Percentiles rank a stretch among this genome's conserved stretches.
Evolutionary conservation across 2,329 filamentous ascomycete species (phyloP).

Genomic region (Trichoderma endophyticum): DNA sequence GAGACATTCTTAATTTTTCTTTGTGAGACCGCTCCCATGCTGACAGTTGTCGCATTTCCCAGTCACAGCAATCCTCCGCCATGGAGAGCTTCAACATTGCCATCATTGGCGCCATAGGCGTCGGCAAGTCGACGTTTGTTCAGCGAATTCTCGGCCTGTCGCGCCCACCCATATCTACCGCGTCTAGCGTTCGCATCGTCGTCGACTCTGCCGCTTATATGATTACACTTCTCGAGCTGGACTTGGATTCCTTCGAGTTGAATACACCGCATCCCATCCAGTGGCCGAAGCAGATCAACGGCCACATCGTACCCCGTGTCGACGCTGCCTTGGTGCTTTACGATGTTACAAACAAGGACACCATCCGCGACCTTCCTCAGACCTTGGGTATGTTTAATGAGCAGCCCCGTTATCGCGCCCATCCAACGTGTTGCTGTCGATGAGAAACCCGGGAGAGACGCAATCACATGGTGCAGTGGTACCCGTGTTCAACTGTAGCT

Average conservation of each 20-base stretch:
- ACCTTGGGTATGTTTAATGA: constrained; percentile 61
- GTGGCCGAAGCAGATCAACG: constrained; percentile 67
- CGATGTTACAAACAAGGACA: constrained; percentile 77
- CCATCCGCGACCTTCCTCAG: constrained; percentile 69
- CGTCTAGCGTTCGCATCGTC: constrained; percentile 55
- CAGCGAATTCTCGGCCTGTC: constrained; percentile 58
- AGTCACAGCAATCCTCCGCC: constrained; percentile 32
- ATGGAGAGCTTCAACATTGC: constrained; percentile 65
- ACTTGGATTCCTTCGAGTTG: constrained; percentile 63
- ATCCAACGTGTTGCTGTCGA: neutral
- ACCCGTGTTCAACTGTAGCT: neutral
- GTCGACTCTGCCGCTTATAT: constrained; percentile 57
- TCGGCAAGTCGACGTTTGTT: constrained; percentile 67
- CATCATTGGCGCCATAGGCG: constrained; percentile 62
- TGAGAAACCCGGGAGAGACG: neutral
- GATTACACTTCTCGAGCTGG: constrained; percentile 63
- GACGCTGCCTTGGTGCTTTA: constrained; percentile 85
- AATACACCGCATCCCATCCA: constrained; percentile 55
- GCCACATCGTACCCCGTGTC: constrained; percentile 68
- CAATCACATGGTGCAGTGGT: neutral
- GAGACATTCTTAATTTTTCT: constrained; percentile 18
- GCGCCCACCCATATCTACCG: constrained; percentile 50
- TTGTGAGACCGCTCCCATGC: constrained; percentile 21
- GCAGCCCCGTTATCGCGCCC: neutral
- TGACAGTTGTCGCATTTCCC: constrained; percentile 26